Conservation (phyloP, 2,329 filamentous ascomycete species). For the Aspergillus alliaceus region DNA sequence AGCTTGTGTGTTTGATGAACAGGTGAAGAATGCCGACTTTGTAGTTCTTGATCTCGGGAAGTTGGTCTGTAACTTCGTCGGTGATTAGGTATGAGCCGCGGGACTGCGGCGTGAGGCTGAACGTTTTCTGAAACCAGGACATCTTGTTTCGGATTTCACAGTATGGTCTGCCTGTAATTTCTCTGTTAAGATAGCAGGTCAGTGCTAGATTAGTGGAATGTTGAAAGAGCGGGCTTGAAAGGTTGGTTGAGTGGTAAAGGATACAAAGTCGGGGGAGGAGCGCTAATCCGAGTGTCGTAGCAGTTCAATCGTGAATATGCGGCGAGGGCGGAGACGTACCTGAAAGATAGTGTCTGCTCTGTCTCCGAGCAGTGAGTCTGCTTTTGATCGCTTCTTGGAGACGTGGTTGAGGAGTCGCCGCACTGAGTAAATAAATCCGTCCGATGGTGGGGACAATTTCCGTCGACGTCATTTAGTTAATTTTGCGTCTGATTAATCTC, state of each 20-base stretch:
- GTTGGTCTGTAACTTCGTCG: conserved; percentile 64
- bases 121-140: conserved; percentile 81
- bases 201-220: background rate
- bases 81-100: conserved; percentile 91
- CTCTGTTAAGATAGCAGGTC: background rate
- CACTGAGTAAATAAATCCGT: background rate
- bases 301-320: background rate
- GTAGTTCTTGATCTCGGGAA: conserved; percentile 81
- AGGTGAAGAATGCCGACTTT: conserved; percentile 84
- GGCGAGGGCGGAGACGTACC: background rate
- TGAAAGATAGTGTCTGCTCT: background rate
- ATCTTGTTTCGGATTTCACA: conserved; percentile 30
- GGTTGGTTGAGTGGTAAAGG: background rate
- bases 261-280: background rate
- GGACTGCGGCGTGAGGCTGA: conserved; percentile 72
- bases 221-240: background rate
- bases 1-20: conserved; percentile 94
- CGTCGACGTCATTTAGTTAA: conserved; percentile 14
- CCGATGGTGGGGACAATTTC: conserved; percentile 8
- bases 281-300: background rate
- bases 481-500: background rate
- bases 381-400: background rate
- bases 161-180: background rate
- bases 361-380: background rate
- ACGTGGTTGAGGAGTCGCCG: conserved; percentile 20